Evolutionary conservation across 2,329 filamentous ascomycete genomes (phyloP), one percentile per base, ranked within the genome.

Genomic region (Didymella glomerata): DNA sequence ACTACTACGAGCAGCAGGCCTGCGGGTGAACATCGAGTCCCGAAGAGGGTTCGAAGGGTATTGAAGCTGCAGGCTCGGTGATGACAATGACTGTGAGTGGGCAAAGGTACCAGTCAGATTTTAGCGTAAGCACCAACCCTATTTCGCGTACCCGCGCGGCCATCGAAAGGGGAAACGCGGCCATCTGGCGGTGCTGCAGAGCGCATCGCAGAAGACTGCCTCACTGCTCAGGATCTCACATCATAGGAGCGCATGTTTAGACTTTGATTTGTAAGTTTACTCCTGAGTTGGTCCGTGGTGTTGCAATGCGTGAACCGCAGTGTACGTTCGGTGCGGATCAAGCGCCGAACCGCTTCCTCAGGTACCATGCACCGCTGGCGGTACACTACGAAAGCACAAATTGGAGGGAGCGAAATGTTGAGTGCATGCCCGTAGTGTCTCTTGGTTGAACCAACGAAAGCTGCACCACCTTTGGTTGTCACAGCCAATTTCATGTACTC

Each of bases 141-240:
- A 11, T 40, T 45, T 25, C 7, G 45, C 16, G 32, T 24, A 58
- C 49, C 49, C 55, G 55, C 55, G 55, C 49, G 55, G 49, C n/a
- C 18, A 45, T 30, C 30, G 27, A 10, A 58, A 53, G 20, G 2
- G 18, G 40, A 2, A 42, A 42, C 9, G 11, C 11, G 22, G 18
- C 18, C 1, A 42, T 25, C 2, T 20, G 11, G 40, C 10, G 6
- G 25, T 24, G 10, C 11, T 9, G 13, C 4, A 24, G 20, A 25
- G 22, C 1, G 11, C 22, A 25, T 13, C 1, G 11, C 22, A 24
- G 3, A 18, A 16, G 20, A 42, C 40, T 25, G 1, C 11, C 0
- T 42, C 10, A 10, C 3, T 36, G 16, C 16, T 36, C 6, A 2
- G 2, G 8, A 7, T 25, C 20, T 25, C 11, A 42, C 40, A 16